phyloP scores from a whole-genome alignment of 768 basidiomycete species.

The Boletus sp. region DNA sequence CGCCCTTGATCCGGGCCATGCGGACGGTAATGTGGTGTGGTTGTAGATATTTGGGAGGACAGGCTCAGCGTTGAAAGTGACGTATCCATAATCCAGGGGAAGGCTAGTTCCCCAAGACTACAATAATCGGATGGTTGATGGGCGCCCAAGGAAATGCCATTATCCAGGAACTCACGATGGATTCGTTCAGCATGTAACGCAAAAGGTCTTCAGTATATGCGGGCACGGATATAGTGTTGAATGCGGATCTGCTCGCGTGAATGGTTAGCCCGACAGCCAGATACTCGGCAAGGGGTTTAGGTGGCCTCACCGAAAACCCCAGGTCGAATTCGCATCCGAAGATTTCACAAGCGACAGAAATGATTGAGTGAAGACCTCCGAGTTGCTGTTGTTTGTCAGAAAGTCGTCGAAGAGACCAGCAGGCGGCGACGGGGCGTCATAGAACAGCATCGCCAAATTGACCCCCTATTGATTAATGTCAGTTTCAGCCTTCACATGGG shows the following conservation, averaged over 20 bases:
- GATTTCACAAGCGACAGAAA: slow-evolving; percentile 25
- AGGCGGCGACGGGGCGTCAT: slow-evolving; percentile 43
- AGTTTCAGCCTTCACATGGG: slow-evolving; percentile 1
- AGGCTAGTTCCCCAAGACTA: slow-evolving; percentile 42
- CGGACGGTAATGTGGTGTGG: slow-evolving; percentile 37
- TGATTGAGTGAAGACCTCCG: slow-evolving; percentile 18
- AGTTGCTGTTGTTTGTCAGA: slow-evolving; percentile 10
- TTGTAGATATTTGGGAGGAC: slow-evolving; percentile 42
- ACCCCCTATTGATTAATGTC: slow-evolving; percentile 9
- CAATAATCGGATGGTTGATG: slow-evolving; percentile 10
- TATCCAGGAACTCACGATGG: slow-evolving; percentile 11
- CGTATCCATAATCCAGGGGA: slow-evolving; percentile 36
- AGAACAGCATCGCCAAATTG: slow-evolving; percentile 45
- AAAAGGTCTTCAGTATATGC: slow-evolving; percentile 20
- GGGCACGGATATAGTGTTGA: slow-evolving; percentile 24
- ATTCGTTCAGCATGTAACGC: slow-evolving; percentile 14
- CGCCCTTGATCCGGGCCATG: slow-evolving; percentile 46
- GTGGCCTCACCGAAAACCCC: slow-evolving; percentile 23
- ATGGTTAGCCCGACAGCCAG: not conserved
- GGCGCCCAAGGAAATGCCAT: not conserved
- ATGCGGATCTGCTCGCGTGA: slow-evolving; percentile 16
- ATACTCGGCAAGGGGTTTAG: not conserved
- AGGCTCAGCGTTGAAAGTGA: slow-evolving; percentile 49
- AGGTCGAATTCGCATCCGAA: slow-evolving; percentile 15
- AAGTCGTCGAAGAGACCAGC: slow-evolving; percentile 32